Evolutionary conservation across 139 green algal genomes (phyloP), one percentile per base, ranked within the genome.

Genomic region (Gonium pectorale): DNA sequence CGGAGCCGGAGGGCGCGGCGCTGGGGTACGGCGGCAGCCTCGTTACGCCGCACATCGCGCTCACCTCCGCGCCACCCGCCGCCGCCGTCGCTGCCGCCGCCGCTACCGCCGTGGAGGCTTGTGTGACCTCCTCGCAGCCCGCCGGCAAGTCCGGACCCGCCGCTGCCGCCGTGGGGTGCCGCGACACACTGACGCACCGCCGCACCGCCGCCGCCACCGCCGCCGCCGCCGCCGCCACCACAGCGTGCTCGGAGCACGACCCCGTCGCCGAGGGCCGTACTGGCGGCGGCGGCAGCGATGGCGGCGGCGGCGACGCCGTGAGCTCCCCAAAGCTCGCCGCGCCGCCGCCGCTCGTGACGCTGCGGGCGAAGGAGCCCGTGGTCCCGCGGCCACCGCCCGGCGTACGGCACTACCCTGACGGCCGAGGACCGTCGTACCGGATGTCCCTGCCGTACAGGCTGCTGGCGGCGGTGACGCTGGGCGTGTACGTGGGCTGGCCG

Each of bases 381-480:
- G 44, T 49, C 3, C 77, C 77, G 0, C 60, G 77, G 2, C 60
- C 77, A 31, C 77, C 77, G 21, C 77, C 77, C 4, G 60, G 29
- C 11, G 60, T 68, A 41, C 77, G 77, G 43, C 21, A 64, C 60
- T 83, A 40, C 33, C 27, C 43, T 0, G 77, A 83, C n/a, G 77
- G 60, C 3, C 77, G 77, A 1, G 17, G n/a, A 1, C 37, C 60
- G 26, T 52, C 54, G 31, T 83, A 64, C 77, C 41, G 27, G 44
- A 24, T 52, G 62, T 17, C 41, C 13, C 62, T 26, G 77, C 77
- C 77, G 54, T 83, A 73, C 43, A 19, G 62, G 2, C 43, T 83
- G 31, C 62, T 83, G 43, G 77, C 77, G 62, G 43, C 63, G 44
- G 24, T 38, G 21, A 83, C 77, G 19, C 44, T 83, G 41, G 62